Conservation (phyloP, 805 yeast species). For the Metschnikowia similis region DNA sequence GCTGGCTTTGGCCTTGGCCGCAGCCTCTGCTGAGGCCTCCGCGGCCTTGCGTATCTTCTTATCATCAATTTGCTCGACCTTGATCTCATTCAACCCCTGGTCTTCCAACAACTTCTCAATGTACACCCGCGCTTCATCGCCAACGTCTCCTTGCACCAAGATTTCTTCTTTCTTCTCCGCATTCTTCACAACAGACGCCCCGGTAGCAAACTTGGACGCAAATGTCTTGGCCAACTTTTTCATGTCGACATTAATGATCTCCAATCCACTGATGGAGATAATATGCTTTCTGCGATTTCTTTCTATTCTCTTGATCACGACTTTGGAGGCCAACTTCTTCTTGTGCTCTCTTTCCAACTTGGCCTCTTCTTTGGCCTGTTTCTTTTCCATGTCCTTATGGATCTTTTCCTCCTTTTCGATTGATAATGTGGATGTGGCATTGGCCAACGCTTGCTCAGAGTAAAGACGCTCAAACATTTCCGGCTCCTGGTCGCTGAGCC, state of each 20-base stretch:
- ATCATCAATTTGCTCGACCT: conserved; percentile 85
- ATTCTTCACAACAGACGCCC: conserved; percentile 85
- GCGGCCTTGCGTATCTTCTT: conserved; percentile 58
- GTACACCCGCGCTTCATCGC: conserved; percentile 82
- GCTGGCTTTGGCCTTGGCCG: conserved; percentile 3
- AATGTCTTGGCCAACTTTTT: conserved; percentile 89
- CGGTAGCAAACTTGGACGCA: conserved; percentile 93
- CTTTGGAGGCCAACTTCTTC: conserved; percentile 74
- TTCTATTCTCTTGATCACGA: conserved; percentile 79
- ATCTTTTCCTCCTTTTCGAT: conserved; percentile 79
- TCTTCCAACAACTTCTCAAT: conserved; percentile 68
- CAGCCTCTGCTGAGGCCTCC: conserved; percentile 16
- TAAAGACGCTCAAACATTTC: conserved; percentile 60
- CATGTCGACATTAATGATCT: conserved; percentile 82
- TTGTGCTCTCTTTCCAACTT: conserved; percentile 81
- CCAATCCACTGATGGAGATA: conserved; percentile 81
- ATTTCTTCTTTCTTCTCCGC: conserved; percentile 91
- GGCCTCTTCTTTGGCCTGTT: conserved; percentile 81
- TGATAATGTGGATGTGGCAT: conserved; percentile 57
- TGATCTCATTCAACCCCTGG: conserved; percentile 77
- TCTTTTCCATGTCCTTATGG: conserved; percentile 74
- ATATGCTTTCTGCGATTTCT: conserved; percentile 86
- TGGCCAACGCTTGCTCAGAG: conserved; percentile 52
- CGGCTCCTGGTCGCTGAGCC: conserved; percentile 62
- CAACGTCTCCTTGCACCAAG: conserved; percentile 90